Percentiles rank a stretch among this genome's conserved stretches.
These are phyloP conservation scores for Linnemannia hyalina DNA, from an alignment of 192 early-diverging fungal species.

Conservation along the genomic window DNA sequence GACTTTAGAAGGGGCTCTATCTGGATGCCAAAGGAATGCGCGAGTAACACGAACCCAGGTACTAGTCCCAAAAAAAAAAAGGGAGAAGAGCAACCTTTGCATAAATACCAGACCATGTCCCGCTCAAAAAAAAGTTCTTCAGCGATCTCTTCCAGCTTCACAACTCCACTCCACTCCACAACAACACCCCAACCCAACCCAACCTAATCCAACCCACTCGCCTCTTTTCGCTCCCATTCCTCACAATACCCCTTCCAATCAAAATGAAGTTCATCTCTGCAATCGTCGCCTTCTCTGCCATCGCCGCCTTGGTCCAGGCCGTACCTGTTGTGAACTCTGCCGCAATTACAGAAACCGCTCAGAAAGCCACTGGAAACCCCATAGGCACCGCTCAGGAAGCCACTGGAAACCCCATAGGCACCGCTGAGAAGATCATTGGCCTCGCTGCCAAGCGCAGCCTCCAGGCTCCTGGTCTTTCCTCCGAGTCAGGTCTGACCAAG, in stretches of 20 bases:
- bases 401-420: no score
- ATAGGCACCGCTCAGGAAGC: no score
- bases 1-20: no score
- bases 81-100: background rate
- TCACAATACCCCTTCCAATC: background rate
- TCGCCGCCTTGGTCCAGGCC: conserved; percentile 10
- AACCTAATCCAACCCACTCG: no score
- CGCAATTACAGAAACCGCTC: no score
- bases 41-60: no score
- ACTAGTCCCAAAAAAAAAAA: background rate
- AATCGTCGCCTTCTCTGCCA: conserved; percentile 26
- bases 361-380: no score
- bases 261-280: conserved; percentile 38
- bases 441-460: no score
- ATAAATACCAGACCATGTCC: background rate
- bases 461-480: background rate
- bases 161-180: background rate
- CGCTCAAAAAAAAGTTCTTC: background rate
- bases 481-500: no score
- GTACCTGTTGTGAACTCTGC: fast-evolving
- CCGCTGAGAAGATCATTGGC: no score
- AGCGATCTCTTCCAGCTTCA: background rate
- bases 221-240: conserved; percentile 2
- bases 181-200: background rate
- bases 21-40: background rate